These are phyloP conservation scores for Tetradesmus obliquus DNA, from an alignment of 139 green algal genomes.

Conservation along the genomic window DNA sequence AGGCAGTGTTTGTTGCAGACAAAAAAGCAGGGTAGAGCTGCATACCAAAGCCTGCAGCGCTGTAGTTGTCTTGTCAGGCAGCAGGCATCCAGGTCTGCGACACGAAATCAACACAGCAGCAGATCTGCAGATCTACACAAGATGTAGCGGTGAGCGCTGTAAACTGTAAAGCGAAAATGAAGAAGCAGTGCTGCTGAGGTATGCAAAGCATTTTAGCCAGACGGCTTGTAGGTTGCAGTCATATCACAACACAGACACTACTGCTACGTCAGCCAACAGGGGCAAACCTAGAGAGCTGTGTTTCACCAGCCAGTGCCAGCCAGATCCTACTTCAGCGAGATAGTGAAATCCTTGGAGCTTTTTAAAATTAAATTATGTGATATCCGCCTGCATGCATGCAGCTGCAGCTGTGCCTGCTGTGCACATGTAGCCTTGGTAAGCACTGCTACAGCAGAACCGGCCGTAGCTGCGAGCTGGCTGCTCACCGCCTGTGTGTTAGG, in stretches of 20 bases:
- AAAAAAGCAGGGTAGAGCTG: neutral
- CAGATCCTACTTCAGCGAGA: neutral
- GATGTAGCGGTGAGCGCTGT: no score
- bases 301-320: neutral
- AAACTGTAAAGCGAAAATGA: no score
- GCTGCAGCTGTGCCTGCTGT: neutral
- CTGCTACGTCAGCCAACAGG: neutral
- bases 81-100: no score
- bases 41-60: neutral
- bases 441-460: neutral
- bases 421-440: neutral
- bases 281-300: neutral
- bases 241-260: no score
- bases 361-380: neutral
- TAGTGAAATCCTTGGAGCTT: no score
- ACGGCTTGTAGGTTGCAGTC: no score
- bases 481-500: constrained; percentile 40
- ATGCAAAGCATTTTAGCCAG: no score
- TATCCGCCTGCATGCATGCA: neutral
- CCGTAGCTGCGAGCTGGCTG: neutral
- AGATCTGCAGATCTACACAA: no score
- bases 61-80: no score
- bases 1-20: no score
- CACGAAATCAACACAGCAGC: no score
- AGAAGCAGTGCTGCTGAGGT: no score